Base-by-base conservation (phyloP, 2,329 filamentous ascomycete species). In the Fusarium sp. region DNA sequence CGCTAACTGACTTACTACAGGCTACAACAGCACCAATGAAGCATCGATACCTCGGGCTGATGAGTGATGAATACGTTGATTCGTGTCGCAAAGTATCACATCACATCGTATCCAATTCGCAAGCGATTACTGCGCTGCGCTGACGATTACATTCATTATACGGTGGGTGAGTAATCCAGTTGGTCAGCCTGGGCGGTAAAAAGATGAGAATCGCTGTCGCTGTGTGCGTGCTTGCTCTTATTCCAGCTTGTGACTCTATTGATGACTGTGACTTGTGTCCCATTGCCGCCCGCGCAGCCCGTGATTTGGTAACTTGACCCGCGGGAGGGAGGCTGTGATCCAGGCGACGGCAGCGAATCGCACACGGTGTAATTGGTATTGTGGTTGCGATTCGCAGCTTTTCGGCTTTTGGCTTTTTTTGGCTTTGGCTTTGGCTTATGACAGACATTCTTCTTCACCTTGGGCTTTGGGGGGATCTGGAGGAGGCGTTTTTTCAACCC, bases 221-320 rank as follows among this genome's bases (percentile, higher is more conserved):
- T 42, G 41, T n/a, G 41, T 66, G 66, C 32, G 13, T 35, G 32
- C 61, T 48, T 32, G 32, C 61, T 48, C n/a, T 56, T 44, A 38
- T 28, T 44, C 32, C n/a, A 60, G 69, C 69, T 71, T 71, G 69
- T 71, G 67, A 71, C 61, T 72, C 45, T 42, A 36, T 47, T 72
- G 69, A 72, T 73, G 70, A 70, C 65, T 70, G 69, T 66, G 70
- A 69, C 59, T 62, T 69, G 67, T 62, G 67, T 63, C 55, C 54
- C 62, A 42, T 63, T 63, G 55, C 62, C 67, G 69, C 62, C 62
- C 12, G 36, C 62, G 55, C 67, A 67, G 68, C 55, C 67, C 62
- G 69, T 71, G 69, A 62, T 71, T 71, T 67, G 67, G 55, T 45
- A 70, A 44, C 30, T 65, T 69, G 66, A 61, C 55, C 60, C 62